Evolutionary conservation across 2,329 filamentous ascomycete species (phyloP).

Genomic region (Curvularia sp.): DNA sequence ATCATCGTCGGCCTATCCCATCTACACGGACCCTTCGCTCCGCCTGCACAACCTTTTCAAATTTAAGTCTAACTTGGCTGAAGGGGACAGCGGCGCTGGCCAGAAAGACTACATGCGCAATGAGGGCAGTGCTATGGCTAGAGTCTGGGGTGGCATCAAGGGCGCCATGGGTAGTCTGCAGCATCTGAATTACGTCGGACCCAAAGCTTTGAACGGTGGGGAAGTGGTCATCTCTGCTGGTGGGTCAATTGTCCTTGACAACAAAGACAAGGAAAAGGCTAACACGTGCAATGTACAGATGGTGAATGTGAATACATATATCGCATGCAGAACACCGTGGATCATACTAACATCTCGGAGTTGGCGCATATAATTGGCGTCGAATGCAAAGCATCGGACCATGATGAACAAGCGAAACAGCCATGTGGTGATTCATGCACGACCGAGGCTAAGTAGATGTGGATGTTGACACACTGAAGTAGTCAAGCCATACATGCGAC

Average conservation of each 20-base stretch:
- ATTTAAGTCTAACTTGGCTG: constrained; percentile 30
- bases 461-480: too few relatives aligned
- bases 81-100: constrained; percentile 20
- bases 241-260: not conserved
- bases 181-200: constrained; percentile 30
- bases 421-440: constrained; percentile 1
- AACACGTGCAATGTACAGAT: constrained; percentile 14
- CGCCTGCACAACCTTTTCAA: constrained; percentile 30
- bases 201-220: constrained; percentile 35
- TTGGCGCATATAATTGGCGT: constrained; percentile 18
- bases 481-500: not conserved
- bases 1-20: constrained; percentile 29
- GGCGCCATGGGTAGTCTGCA: constrained; percentile 27
- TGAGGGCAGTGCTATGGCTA: constrained; percentile 22
- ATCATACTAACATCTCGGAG: constrained; percentile 31
- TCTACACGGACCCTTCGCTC: constrained; percentile 35
- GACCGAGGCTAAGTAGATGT: not conserved
- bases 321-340: constrained; percentile 39
- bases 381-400: not conserved
- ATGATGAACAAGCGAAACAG: not conserved
- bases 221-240: constrained; percentile 31
- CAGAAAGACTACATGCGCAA: constrained; percentile 35
- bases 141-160: constrained; percentile 30
- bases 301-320: constrained; percentile 35
- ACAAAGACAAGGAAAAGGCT: not conserved